phyloP scores from a whole-genome alignment of 805 yeast species.

The Wickerhamomyces mucosus region DNA sequence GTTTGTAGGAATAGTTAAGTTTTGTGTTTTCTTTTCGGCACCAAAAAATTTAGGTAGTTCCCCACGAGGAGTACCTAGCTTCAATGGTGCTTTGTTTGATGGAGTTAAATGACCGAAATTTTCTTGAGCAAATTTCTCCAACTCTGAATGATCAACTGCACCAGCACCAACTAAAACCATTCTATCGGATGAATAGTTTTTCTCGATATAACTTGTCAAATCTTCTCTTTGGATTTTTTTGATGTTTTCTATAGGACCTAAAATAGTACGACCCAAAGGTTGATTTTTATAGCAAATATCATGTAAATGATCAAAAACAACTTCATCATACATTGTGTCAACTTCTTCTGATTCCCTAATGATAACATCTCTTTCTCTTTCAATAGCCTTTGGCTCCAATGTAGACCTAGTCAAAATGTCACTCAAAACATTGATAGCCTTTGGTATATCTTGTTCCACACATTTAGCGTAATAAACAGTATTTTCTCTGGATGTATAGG shows the following conservation, averaged over 20 bases:
- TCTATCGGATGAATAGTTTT: conserved; percentile 90
- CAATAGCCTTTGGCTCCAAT: conserved; percentile 76
- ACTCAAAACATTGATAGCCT: conserved; percentile 77
- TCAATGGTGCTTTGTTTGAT: conserved; percentile 42
- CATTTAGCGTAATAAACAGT: conserved; percentile 96
- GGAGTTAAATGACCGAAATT: conserved; percentile 61
- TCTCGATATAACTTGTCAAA: conserved; percentile 66
- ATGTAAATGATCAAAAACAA: conserved; percentile 93
- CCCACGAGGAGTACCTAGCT: conserved; percentile 57
- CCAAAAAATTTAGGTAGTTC: conserved; percentile 74
- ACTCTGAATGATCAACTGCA: conserved; percentile 77
- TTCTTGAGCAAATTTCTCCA: conserved; percentile 66
- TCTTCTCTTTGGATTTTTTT: conserved; percentile 69
- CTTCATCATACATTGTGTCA: conserved; percentile 97
- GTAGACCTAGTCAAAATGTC: conserved; percentile 85
- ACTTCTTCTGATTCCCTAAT: conserved; percentile 96
- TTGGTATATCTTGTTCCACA: conserved; percentile 67
- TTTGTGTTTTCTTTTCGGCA: conserved; percentile 79
- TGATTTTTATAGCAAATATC: conserved; percentile 85
- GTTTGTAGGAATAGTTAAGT: conserved; percentile 75
- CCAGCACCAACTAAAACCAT: conserved; percentile 99
- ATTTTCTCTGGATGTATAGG: conserved; percentile 97
- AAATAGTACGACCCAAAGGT: conserved; percentile 90
- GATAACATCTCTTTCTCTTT: conserved; percentile 93
- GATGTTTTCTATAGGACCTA: conserved; percentile 90